These are phyloP conservation scores for Haplosporangium sp. DNA, from an alignment of 371 early-diverging fungal genomes.

Conservation along the genomic window DNA sequence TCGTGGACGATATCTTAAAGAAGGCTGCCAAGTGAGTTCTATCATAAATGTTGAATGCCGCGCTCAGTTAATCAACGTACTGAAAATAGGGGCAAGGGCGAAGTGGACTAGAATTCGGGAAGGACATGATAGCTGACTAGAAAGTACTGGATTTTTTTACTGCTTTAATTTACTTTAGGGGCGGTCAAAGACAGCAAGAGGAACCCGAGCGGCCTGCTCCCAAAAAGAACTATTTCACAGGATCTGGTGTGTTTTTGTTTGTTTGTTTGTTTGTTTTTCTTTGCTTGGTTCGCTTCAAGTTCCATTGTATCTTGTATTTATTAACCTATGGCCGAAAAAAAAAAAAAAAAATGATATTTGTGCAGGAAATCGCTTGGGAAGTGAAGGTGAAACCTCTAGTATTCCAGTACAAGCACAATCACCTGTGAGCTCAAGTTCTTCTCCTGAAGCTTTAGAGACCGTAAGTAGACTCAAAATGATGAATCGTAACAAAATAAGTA, in stretches of 20 bases:
- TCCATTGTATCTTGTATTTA: too few species aligned
- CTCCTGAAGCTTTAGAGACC: slow-evolving; percentile 48
- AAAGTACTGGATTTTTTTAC: too few species aligned
- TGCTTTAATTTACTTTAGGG: slow-evolving; percentile 47
- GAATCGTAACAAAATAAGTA: too few species aligned
- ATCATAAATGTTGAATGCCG: too few species aligned
- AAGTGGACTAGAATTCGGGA: not conserved
- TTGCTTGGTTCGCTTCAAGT: too few species aligned
- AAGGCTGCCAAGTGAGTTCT: slow-evolving; percentile 81
- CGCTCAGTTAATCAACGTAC: too few species aligned
- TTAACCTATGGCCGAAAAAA: too few species aligned
- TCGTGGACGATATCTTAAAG: slow-evolving; percentile 83
- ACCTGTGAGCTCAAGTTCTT: slow-evolving; percentile 28
- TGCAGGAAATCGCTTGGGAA: slow-evolving; percentile 64
- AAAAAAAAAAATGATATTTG: too few species aligned
- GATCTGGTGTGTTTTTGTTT: slow-evolving; percentile 62
- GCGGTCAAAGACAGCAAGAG: slow-evolving; percentile 63
- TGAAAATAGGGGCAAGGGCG: not conserved
- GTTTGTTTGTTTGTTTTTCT: too few species aligned
- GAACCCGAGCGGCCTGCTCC: slow-evolving; percentile 28
- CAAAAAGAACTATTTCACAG: slow-evolving; percentile 67
- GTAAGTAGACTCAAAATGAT: slow-evolving; percentile 40
- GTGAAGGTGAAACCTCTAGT: slow-evolving; percentile 72
- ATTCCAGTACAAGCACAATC: slow-evolving; percentile 4
- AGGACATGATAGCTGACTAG: too few species aligned